Evolutionary conservation across 495 filamentous ascomycete species (phyloP), one percentile per base, ranked within the genome.

Genomic region (Hypoxylon trugodes): DNA sequence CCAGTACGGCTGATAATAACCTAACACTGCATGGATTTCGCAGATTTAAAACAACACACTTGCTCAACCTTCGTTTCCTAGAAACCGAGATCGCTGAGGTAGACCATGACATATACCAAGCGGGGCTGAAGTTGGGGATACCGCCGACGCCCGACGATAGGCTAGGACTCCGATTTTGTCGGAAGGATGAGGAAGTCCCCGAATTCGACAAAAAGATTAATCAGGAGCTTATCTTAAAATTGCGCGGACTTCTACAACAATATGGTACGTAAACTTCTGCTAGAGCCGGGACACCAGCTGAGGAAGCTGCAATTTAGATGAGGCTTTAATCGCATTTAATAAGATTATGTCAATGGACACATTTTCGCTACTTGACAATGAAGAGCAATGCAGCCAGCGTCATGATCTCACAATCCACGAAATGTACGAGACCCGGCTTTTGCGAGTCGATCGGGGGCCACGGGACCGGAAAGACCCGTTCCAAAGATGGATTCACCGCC

Each of bases 31-130:
- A 61, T 47, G 68, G 72, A 8, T 73, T 73, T 42, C 69, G 69
- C 49, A 52, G 70, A 9, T 74, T 71, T 54, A 73, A 66, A 52
- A 74, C 65, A 7, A 60, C 68, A 40, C 69, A 73, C 33, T 57
- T 73, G 18, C 37, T 74, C 16, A 74, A 74, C 32, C 63, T 73
- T 19, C 68, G 72, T 33, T 68, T 72, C 24, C 48, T 72, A 13
- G 70, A 73, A 51, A 42, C 52, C 9, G 69, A 73, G 26, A 69
- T 74, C 10, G 58, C 59, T 8, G 58, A 69, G 10, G 6, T 73
- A 4, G 69, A 74, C 38, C 59, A 71, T 59, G 8, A 36, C 26
- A 61, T 74, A 1, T 73, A 73, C 50, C 69, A 74, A 35, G 69
- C 71, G 16, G 71, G 67, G 9, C 63, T 74, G 4, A 59, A 47